These are phyloP conservation scores for Russula virescens DNA, from an alignment of 768 basidiomycete species.

Conservation along the genomic window DNA sequence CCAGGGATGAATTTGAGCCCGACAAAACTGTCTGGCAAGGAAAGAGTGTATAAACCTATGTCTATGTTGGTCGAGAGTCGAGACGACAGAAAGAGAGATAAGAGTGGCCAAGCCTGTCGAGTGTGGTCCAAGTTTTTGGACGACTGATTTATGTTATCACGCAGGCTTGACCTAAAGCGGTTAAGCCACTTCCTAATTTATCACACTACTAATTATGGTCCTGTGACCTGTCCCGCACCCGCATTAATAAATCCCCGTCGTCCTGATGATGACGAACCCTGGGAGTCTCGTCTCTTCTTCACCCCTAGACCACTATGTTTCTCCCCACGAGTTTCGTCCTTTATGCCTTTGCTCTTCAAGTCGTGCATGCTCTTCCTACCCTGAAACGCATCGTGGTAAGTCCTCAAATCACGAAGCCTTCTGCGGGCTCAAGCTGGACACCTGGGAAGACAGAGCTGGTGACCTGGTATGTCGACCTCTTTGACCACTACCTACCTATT, in stretches of 20 bases:
- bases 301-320: neutral
- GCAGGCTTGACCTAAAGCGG: too few species aligned
- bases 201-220: too few species aligned
- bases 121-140: too few species aligned
- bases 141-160: too few species aligned
- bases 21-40: too few species aligned
- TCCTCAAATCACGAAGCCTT: slow-evolving; percentile 41
- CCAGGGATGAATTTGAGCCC: too few species aligned
- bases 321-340: slow-evolving; percentile 3
- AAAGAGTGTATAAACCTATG: too few species aligned
- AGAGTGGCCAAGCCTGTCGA: too few species aligned
- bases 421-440: slow-evolving; percentile 33
- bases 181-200: too few species aligned
- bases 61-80: too few species aligned
- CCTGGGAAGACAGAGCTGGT: slow-evolving; percentile 36
- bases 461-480: slow-evolving; percentile 34
- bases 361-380: slow-evolving; percentile 14
- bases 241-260: neutral
- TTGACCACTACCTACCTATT: neutral
- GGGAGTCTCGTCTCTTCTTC: neutral
- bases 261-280: neutral
- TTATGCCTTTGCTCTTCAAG: neutral
- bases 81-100: too few species aligned
- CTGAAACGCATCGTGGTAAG: slow-evolving; percentile 16
- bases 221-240: too few species aligned